Evolutionary conservation across 768 basidiomycete genomes (phyloP).

Genomic region (Leucogyrophana mollusca): DNA sequence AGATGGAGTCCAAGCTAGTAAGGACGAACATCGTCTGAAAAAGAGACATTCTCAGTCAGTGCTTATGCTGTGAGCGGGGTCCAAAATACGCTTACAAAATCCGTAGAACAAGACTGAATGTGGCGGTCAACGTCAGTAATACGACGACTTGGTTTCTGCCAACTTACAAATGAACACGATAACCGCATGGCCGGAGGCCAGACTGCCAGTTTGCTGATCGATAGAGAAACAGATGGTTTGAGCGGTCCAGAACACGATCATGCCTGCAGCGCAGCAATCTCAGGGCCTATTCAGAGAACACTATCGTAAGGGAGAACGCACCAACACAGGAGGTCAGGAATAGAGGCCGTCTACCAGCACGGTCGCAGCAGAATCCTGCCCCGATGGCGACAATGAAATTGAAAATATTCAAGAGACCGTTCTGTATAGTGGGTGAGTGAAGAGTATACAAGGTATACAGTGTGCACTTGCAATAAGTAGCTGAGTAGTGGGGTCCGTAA

Average conservation of each 20-base stretch:
- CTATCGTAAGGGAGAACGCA: conserved; percentile 19
- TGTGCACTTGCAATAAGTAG: conserved; percentile 33
- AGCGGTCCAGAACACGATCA: conserved; percentile 38
- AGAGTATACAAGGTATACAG: neutral
- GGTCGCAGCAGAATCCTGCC: conserved; percentile 49
- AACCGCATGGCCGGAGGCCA: conserved; percentile 38
- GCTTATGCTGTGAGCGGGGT: neutral
- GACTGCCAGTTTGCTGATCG: conserved; percentile 23
- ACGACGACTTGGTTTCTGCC: neutral
- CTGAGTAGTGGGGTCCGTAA: conserved; percentile 45
- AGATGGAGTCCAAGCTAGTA: neutral
- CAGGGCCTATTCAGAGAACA: conserved; percentile 28
- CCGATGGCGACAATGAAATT: conserved; percentile 53
- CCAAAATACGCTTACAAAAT: conserved; percentile 26
- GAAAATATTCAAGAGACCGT: conserved; percentile 53
- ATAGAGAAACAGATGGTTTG: conserved; percentile 37
- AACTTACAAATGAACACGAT: conserved; percentile 45
- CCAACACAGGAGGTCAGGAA: conserved; percentile 48
- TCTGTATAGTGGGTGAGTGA: conserved; percentile 27
- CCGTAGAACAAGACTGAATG: conserved; percentile 36
- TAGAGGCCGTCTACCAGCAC: conserved; percentile 46
- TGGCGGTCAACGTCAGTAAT: neutral
- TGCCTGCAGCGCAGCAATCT: conserved; percentile 37
- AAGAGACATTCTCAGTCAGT: neutral
- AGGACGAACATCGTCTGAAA: conserved; percentile 29